Evolutionary conservation across 306 rosid species (phyloP), one percentile per base, ranked within the genome.

Genomic region (Parietaria judaica): DNA sequence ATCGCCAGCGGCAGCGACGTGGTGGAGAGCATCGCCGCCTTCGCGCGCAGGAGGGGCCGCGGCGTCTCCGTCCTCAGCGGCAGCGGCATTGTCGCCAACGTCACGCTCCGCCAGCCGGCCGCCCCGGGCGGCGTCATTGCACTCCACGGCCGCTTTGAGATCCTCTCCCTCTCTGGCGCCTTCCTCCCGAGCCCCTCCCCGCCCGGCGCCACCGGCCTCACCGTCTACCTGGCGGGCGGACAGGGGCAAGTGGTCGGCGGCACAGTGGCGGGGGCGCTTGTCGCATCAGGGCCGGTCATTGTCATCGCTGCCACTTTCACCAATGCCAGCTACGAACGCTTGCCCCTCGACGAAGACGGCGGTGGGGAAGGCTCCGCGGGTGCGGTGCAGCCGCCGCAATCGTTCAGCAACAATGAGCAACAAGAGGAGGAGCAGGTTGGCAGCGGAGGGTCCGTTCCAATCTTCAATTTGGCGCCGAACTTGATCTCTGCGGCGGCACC

Each of bases 201-300:
- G 0, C 90, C 85, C 0, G 88, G 85, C 15, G 83, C 95, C 0
- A 73, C 81, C 0, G 87, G 90, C 1, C 49, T 92, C 6, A 76
- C 94, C 0, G 94, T 86, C 36, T 92, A 86, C 63, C 56, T 88
- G 0, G 78, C 84, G 0, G 96, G 96, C 0, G 86, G 73, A 1
- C 87, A 92, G 41, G 99, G 99, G 1, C 94, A 84, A 63, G 84
- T 92, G 0, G 83, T 92, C 0, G 99, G 96, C 0, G 96, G 99
- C 0, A 54, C 75, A 1, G 96, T 92, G 9, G 75, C 68, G 0
- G 99, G 99, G 0, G 54, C 88, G 0, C 51, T 92, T 41, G 69
- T 88, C 48, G 94, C 96, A 0, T 71, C 90, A 0, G 99, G 95
- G 1, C 87, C 94, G 0, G 99, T 88, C 0, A 66, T 88, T 60